phyloP scores from a whole-genome alignment of 2,329 filamentous ascomycete genomes.

The Aschersonia sp. region DNA sequence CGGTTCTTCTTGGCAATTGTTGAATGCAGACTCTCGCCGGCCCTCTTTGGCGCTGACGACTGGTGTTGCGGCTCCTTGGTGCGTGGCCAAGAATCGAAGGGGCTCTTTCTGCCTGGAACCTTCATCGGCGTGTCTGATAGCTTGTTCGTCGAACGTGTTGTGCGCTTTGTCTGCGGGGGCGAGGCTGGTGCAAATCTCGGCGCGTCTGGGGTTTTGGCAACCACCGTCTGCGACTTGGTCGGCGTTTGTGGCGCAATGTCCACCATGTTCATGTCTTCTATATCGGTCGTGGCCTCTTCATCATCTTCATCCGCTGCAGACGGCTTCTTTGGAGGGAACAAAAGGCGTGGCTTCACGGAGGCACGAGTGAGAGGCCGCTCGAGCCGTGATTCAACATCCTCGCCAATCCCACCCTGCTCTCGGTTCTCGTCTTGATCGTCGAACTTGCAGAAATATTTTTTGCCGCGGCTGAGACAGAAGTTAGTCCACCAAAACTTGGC shows the following conservation, averaged over 20 bases:
- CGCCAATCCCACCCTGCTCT: slow-evolving; percentile 16
- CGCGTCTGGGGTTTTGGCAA: slow-evolving; percentile 34
- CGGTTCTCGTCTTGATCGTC: slow-evolving; percentile 21
- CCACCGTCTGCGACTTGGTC: slow-evolving; percentile 15
- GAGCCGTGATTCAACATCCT: slow-evolving; percentile 19
- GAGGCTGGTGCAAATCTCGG: slow-evolving; percentile 42
- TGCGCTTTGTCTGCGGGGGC: slow-evolving; percentile 46
- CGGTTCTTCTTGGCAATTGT: slow-evolving; percentile 21
- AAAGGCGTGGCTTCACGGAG: slow-evolving; percentile 55
- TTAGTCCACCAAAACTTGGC: no score
- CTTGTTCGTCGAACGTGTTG: slow-evolving; percentile 42
- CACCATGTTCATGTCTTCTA: slow-evolving; percentile 30
- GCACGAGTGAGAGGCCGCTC: slow-evolving; percentile 44
- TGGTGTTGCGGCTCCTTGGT: slow-evolving; percentile 40
- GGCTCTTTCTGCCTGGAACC: slow-evolving; percentile 28
- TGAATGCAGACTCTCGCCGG: slow-evolving; percentile 16
- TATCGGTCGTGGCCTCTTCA: slow-evolving; percentile 44
- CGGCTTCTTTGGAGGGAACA: slow-evolving; percentile 45
- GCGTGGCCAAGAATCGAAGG: slow-evolving; percentile 55
- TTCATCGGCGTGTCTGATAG: slow-evolving; percentile 29
- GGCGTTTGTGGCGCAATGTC: slow-evolving; percentile 20
- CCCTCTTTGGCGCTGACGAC: slow-evolving; percentile 29
- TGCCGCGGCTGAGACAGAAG: slow-evolving; percentile 48
- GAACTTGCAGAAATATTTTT: slow-evolving; percentile 63
- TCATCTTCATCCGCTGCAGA: slow-evolving; percentile 39